These are phyloP conservation scores for Cytospora paraplurivora DNA, from an alignment of 2,329 filamentous ascomycete genomes.

Conservation along the genomic window DNA sequence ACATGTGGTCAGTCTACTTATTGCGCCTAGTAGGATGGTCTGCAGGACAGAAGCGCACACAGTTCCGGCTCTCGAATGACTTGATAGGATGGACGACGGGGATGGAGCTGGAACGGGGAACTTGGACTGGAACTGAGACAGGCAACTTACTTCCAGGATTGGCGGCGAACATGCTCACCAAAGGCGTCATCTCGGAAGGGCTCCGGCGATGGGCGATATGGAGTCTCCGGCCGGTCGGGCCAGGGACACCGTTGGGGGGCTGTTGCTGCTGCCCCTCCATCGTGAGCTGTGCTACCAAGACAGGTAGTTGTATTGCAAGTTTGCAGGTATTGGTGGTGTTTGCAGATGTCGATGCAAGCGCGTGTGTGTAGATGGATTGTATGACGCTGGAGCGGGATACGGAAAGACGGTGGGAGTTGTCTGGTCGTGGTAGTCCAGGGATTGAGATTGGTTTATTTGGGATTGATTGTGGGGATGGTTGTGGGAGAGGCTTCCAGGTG, in stretches of 20 bases:
- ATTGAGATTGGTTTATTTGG: neutral
- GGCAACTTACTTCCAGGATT: slow-evolving; percentile 63
- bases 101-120: neutral
- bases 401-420: slow-evolving; percentile 28
- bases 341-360: slow-evolving; percentile 29
- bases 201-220: slow-evolving; percentile 97
- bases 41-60: neutral
- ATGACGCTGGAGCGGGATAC: slow-evolving; percentile 18
- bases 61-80: slow-evolving; percentile 1
- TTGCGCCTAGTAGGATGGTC: neutral
- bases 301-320: slow-evolving; percentile 31
- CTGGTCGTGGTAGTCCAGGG: slow-evolving; percentile 12
- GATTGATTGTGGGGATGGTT: slow-evolving; percentile 22
- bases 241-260: slow-evolving; percentile 60
- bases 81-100: neutral
- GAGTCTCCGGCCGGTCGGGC: slow-evolving; percentile 83
- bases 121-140: neutral
- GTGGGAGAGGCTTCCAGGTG: neutral
- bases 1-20: slow-evolving; percentile 19
- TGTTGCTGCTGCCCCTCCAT: slow-evolving; percentile 63
- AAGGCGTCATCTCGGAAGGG: slow-evolving; percentile 92
- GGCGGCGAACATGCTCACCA: slow-evolving; percentile 84
- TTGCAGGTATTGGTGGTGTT: slow-evolving; percentile 54
- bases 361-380: slow-evolving; percentile 17
- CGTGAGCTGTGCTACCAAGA: slow-evolving; percentile 42